Percentiles rank a stretch among this genome's conserved stretches.
phyloP scores from a whole-genome alignment of 345 rosid species.

The Aurinia saxatilis region DNA sequence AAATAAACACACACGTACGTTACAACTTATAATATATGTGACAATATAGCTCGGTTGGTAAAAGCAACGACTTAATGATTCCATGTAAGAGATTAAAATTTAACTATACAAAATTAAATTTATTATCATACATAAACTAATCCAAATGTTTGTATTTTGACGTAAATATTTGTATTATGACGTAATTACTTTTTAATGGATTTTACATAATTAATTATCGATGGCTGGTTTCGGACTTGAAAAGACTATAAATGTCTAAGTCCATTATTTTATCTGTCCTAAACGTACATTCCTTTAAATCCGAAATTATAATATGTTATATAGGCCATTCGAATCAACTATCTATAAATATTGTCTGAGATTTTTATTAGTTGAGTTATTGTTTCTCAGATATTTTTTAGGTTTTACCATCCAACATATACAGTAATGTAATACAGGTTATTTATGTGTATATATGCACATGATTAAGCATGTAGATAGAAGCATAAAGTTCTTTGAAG shows the following conservation, averaged over 20 bases:
- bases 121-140: not conserved
- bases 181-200: not conserved
- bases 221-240: not conserved
- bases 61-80: constrained; percentile 1
- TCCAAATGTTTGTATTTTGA: not conserved
- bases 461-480: not conserved
- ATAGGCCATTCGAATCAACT: too few relatives aligned
- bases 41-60: constrained; percentile 17
- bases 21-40: constrained; percentile 9
- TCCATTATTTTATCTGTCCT: too few relatives aligned
- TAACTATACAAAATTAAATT: not conserved
- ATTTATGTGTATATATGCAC: not conserved
- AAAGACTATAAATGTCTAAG: too few relatives aligned
- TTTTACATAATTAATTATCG: not conserved
- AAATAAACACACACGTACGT: not conserved
- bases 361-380: too few relatives aligned
- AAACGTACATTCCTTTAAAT: too few relatives aligned
- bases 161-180: not conserved
- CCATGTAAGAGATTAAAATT: not conserved
- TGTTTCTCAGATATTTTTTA: too few relatives aligned
- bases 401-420: too few relatives aligned
- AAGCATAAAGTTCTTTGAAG: constrained; percentile 14
- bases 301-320: too few relatives aligned
- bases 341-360: too few relatives aligned
- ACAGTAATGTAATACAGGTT: not conserved